Conservation (phyloP, 2,329 filamentous ascomycete species). For the Ceratocystis diversiconidia region DNA sequence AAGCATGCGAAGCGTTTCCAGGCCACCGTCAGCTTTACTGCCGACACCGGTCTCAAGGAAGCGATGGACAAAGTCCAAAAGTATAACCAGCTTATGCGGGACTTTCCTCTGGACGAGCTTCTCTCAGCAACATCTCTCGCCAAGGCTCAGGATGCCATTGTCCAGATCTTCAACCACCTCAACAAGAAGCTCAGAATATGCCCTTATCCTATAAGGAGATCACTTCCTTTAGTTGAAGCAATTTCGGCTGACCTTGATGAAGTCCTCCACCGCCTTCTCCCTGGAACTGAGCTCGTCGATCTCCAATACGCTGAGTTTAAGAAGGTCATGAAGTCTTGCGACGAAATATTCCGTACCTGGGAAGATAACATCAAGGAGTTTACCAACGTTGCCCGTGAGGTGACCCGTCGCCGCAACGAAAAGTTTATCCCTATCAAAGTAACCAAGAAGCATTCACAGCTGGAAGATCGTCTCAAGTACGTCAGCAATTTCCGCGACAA, state of each 20-base stretch:
- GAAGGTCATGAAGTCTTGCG: slow-evolving; percentile 66
- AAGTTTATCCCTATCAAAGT: slow-evolving; percentile 99
- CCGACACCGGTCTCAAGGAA: slow-evolving; percentile 91
- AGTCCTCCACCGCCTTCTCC: slow-evolving; percentile 70
- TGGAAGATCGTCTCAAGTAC: slow-evolving; percentile 83
- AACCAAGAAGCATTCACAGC: slow-evolving; percentile 68
- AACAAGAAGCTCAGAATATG: slow-evolving; percentile 97
- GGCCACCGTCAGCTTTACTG: slow-evolving; percentile 89
- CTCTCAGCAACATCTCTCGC: slow-evolving; percentile 78
- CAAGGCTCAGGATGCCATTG: slow-evolving; percentile 79
- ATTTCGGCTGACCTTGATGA: slow-evolving; percentile 88
- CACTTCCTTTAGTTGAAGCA: slow-evolving; percentile 85
- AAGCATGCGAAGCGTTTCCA: slow-evolving; percentile 97
- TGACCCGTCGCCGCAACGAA: slow-evolving; percentile 82
- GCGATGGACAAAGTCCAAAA: slow-evolving; percentile 93
- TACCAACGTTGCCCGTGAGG: slow-evolving; percentile 90
- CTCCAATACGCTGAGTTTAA: slow-evolving; percentile 86
- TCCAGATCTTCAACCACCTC: slow-evolving; percentile 81
- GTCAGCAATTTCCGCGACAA: slow-evolving; percentile 91
- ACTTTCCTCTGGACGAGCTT: slow-evolving; percentile 90
- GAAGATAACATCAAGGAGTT: slow-evolving; percentile 96
- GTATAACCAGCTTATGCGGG: slow-evolving; percentile 97
- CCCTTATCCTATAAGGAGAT: slow-evolving; percentile 84
- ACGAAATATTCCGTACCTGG: slow-evolving; percentile 81
- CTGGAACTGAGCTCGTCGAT: slow-evolving; percentile 78